These are phyloP conservation scores for Echites panduratus DNA, from an alignment of 257 asterid genomes.

Conservation along the genomic window DNA sequence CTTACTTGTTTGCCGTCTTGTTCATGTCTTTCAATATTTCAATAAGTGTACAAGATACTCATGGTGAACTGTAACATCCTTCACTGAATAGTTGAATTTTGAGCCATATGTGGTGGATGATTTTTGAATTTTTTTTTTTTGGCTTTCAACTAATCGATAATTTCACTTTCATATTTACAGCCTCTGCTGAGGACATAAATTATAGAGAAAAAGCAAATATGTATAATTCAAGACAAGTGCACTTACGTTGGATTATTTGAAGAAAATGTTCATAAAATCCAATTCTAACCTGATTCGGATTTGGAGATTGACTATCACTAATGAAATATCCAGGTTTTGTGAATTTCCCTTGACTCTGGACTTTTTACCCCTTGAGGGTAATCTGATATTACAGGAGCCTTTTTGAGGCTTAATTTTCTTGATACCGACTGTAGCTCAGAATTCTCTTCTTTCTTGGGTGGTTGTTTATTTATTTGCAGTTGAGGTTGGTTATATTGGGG, in stretches of 20 bases:
- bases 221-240: not conserved
- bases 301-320: not conserved
- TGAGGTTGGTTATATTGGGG: no score
- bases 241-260: not conserved
- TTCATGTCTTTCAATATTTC: not conserved
- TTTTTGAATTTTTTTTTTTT: not conserved
- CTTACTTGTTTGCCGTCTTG: not conserved
- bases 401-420: not conserved
- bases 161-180: not conserved
- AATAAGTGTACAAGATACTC: conserved; percentile 18
- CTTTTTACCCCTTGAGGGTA: not conserved
- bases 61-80: conserved; percentile 16
- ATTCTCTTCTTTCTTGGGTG: not conserved
- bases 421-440: not conserved
- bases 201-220: not conserved
- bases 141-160: not conserved
- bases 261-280: not conserved
- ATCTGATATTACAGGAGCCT: not conserved
- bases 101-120: conserved; percentile 6
- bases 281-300: not conserved
- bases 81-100: conserved; percentile 12
- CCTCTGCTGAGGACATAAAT: not conserved
- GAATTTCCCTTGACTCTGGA: not conserved
- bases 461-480: no score
- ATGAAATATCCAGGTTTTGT: not conserved